Base-by-base conservation (phyloP, 2,329 filamentous ascomycete genomes). In the Penicillium sp. region DNA sequence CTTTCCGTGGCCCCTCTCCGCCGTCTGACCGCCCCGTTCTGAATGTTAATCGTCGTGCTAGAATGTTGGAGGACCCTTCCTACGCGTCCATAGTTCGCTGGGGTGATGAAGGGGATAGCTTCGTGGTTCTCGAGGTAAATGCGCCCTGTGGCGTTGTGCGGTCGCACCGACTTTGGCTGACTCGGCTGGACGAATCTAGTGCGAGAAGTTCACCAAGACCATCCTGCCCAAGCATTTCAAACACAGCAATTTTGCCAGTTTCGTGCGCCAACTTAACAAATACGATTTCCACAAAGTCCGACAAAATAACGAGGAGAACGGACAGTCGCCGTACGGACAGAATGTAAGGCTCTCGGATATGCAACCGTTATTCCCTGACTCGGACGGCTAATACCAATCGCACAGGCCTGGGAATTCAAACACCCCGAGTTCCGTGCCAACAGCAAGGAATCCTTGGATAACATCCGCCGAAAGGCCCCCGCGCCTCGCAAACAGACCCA, bases 211-310 rank as follows among this genome's bases (percentile, higher is more conserved):
- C 68, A 97, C 94, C 20, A 96, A 96, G 71, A 88, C 89, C 35
- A 95, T 99, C 63, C 83, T 99, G 14, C 94, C 94, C 2, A 96
- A 97, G 70, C 91, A 97, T 67, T 99, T 99, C 80, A 99, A 99
- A 74, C 94, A 97, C 75, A 95, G 90, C 81, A 96, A 96, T 72
- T 96, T 96, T 76, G 92, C 92, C 28, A 96, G 91, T 74, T 96
- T 96, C 69, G 92, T 96, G 52, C 88, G 92, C 44, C 92, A 96
- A 71, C 78, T 96, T 52, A 96, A 96, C 78, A 96, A 96, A 71
- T 96, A 95, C 72, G 92, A 96, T 69, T 99, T 99, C 64, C 94
- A 99, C 79, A 99, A 99, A 79, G 92, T 97, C 58, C 84, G 94
- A 59, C 89, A 88, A 67, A 89, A 92, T 65, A 95, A 90, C 60